A percentile compares a stretch with the other conserved stretches of the same genome.
phyloP scores from a whole-genome alignment of 768 basidiomycete species.

The Suillus subluteus region DNA sequence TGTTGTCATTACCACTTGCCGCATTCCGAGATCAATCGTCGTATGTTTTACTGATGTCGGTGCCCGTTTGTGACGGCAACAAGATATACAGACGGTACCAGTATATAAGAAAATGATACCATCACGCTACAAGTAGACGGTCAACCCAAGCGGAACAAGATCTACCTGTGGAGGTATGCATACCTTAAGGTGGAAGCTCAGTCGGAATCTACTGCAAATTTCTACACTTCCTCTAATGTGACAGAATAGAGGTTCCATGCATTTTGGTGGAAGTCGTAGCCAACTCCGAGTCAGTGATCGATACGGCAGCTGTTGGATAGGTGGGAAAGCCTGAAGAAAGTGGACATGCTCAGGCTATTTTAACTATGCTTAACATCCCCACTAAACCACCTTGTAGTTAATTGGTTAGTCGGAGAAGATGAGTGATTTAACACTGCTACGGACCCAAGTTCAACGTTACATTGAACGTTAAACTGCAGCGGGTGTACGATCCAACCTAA shows the following conservation, averaged over 20 bases:
- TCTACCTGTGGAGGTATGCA: neutral
- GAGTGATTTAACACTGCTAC: too few species aligned
- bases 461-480: too few species aligned
- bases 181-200: neutral
- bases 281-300: neutral
- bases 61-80: neutral
- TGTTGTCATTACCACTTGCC: conserved; percentile 86
- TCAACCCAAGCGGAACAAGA: neutral
- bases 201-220: conserved; percentile 72
- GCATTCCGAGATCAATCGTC: conserved; percentile 98
- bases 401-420: neutral
- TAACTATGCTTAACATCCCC: neutral
- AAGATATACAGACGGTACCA: conserved; percentile 54
- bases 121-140: conserved; percentile 7
- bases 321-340: neutral
- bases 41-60: conserved; percentile 83
- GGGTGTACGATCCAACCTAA: too few species aligned
- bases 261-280: neutral
- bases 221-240: conserved; percentile 84
- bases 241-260: conserved; percentile 57
- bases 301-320: neutral
- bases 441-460: too few species aligned
- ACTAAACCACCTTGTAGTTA: neutral
- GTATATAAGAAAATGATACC: conserved; percentile 91
- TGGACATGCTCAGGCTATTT: neutral